phyloP scores from a whole-genome alignment of 306 rosid genomes.

The Acacia acuminata region DNA sequence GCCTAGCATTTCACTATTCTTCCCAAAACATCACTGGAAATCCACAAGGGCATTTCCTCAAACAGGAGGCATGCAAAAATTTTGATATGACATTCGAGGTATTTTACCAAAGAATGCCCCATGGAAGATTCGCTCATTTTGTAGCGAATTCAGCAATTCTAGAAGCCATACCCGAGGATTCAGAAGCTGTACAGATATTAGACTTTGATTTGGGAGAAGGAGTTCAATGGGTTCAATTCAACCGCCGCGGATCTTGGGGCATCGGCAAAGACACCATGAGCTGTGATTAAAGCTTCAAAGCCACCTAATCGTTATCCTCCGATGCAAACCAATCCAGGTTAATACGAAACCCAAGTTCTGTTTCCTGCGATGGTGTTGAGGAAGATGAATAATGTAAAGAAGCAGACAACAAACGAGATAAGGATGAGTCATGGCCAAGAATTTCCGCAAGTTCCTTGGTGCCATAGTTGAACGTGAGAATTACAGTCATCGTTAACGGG shows the following conservation, averaged over 20 bases:
- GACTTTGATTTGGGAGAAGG: too few relatives aligned
- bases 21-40: too few relatives aligned
- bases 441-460: slow-evolving; percentile 54
- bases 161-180: too few relatives aligned
- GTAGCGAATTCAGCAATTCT: too few relatives aligned
- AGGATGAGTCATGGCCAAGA: slow-evolving; percentile 34
- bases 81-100: too few relatives aligned
- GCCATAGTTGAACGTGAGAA: slow-evolving; percentile 67
- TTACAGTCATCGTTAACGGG: too few relatives aligned
- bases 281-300: slow-evolving; percentile 83
- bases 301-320: slow-evolving; percentile 80
- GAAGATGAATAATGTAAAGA: slow-evolving; percentile 29
- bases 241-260: slow-evolving; percentile 80
- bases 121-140: too few relatives aligned
- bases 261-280: slow-evolving; percentile 82
- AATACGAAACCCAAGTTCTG: slow-evolving; percentile 64
- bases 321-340: slow-evolving; percentile 82
- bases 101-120: too few relatives aligned
- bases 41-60: too few relatives aligned
- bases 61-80: too few relatives aligned
- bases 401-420: slow-evolving; percentile 35
- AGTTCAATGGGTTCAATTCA: slow-evolving; percentile 44
- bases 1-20: too few relatives aligned
- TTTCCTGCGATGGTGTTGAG: slow-evolving; percentile 51
- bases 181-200: too few relatives aligned